A percentile compares a stretch with the other conserved stretches of the same genome.
Evolutionary conservation across 306 rosid genomes (phyloP).

Genomic region (Quillaja saponaria): DNA sequence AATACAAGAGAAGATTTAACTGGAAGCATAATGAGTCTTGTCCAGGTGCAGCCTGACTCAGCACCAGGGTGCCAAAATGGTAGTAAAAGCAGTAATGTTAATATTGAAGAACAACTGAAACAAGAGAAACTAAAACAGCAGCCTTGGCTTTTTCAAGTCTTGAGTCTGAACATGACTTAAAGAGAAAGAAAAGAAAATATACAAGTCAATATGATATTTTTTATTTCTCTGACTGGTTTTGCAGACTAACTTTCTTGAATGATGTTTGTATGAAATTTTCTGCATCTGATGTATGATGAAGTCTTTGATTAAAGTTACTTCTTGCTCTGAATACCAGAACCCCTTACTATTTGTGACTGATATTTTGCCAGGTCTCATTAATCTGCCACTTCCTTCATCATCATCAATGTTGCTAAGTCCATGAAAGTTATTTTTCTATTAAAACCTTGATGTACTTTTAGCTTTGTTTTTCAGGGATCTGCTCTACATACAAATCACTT

Average conservation of each 20-base stretch:
- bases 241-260: constrained; percentile 44
- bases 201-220: constrained; percentile 38
- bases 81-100: constrained; percentile 31
- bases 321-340: constrained; percentile 24
- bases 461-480: too few species aligned
- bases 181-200: constrained; percentile 3
- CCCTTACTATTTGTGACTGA: constrained; percentile 21
- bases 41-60: constrained; percentile 38
- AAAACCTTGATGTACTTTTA: too few species aligned
- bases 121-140: constrained; percentile 58
- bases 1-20: constrained; percentile 35
- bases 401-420: constrained; percentile 18
- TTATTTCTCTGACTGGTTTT: constrained; percentile 24
- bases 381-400: constrained; percentile 20
- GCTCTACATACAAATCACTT: too few species aligned
- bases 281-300: constrained; percentile 38
- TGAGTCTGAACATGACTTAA: constrained; percentile 62
- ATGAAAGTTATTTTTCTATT: constrained; percentile 29
- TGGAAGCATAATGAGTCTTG: constrained; percentile 34
- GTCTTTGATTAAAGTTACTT: constrained; percentile 39
- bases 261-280: constrained; percentile 45
- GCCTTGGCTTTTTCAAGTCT: constrained; percentile 65
- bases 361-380: constrained; percentile 20
- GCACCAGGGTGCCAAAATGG: constrained; percentile 34
- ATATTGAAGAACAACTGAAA: constrained; percentile 48